A percentile compares a stretch with the other conserved stretches of the same genome.
Evolutionary conservation across 177 flowering plant species (phyloP).

Genomic region (Vitis hybrid): DNA sequence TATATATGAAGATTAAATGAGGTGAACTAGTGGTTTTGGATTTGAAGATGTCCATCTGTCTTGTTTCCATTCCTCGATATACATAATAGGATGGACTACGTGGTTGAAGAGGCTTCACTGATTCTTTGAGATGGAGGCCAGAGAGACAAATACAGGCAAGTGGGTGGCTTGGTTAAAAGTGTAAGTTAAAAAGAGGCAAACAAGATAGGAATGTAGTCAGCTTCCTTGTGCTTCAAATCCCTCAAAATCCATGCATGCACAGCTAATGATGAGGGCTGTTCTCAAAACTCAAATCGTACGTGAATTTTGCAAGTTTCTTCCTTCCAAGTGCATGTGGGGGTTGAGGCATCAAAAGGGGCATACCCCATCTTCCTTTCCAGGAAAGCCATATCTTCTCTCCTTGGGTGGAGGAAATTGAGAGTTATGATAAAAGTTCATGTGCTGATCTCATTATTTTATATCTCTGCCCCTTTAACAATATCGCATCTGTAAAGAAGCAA

Average conservation of each 20-base stretch:
- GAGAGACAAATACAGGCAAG: too few species aligned
- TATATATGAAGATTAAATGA: too few species aligned
- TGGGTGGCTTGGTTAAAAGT: not conserved
- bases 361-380: conserved; percentile 6
- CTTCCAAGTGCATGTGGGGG: conserved; percentile 4
- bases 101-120: too few species aligned
- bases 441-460: conserved; percentile 11
- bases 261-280: not conserved
- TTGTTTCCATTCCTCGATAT: too few species aligned
- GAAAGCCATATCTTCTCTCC: conserved; percentile 6
- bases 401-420: conserved; percentile 10
- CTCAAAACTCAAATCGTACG: not conserved
- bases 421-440: conserved; percentile 17
- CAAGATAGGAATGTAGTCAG: not conserved
- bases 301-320: not conserved
- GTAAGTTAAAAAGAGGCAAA: not conserved
- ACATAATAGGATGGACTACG: too few species aligned
- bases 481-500: not conserved
- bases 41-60: too few species aligned
- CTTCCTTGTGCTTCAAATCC: not conserved
- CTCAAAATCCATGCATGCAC: not conserved
- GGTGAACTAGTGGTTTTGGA: too few species aligned
- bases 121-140: too few species aligned
- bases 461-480: not conserved
- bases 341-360: conserved; percentile 10